Conservation (phyloP, 306 rosid genomes). For the Cucurbita ficifolia region DNA sequence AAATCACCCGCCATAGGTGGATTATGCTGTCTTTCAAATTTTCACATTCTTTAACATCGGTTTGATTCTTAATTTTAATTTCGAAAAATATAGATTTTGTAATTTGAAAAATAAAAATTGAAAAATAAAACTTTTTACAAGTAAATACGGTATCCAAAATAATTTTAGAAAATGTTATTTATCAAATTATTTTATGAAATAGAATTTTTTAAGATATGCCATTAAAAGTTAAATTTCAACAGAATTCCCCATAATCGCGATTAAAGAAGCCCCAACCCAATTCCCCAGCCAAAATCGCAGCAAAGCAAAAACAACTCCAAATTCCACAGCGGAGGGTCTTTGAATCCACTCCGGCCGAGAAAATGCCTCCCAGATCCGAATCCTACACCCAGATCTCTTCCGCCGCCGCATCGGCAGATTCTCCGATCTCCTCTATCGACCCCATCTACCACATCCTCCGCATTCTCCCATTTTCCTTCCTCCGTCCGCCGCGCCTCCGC, state of each 20-base stretch:
- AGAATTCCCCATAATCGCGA: neutral
- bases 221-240: neutral
- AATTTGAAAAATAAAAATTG: too few species aligned
- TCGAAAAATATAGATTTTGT: too few species aligned
- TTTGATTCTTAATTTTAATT: neutral
- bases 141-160: too few species aligned
- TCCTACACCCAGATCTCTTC: conserved; percentile 7
- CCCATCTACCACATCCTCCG: conserved; percentile 29
- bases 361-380: conserved; percentile 34
- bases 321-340: neutral
- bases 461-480: conserved; percentile 50
- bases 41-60: too few species aligned
- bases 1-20: too few species aligned
- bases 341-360: neutral
- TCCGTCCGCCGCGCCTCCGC: conserved; percentile 38
- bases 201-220: neutral
- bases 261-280: neutral
- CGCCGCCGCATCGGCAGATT: neutral
- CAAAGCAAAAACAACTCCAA: neutral
- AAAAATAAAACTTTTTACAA: too few species aligned
- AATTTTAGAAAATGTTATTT: neutral
- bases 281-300: neutral
- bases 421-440: conserved; percentile 16
- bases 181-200: neutral
- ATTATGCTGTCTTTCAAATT: too few species aligned